phyloP scores from a whole-genome alignment of 306 rosid genomes.

The Lablab purpureus region DNA sequence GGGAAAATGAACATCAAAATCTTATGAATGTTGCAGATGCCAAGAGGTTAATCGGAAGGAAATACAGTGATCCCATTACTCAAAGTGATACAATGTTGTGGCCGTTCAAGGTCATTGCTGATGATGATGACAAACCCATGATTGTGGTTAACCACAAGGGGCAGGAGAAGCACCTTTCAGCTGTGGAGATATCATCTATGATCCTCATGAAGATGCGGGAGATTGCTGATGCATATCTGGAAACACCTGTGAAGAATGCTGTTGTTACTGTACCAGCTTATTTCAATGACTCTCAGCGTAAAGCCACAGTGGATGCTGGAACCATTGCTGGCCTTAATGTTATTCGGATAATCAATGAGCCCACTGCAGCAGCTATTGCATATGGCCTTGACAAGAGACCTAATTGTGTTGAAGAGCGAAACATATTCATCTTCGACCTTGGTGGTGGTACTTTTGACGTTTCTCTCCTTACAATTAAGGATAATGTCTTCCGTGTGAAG shows the following conservation, averaged over 20 bases:
- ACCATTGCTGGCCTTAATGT: constrained; percentile 27
- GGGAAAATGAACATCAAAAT: not conserved
- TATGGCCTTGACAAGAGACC: constrained; percentile 33
- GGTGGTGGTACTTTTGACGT: too few species aligned
- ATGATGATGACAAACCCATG: constrained; percentile 54
- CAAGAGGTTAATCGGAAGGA: constrained; percentile 54
- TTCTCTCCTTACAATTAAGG: too few species aligned
- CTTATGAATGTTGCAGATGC: constrained; percentile 15
- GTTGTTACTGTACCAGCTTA: constrained; percentile 47
- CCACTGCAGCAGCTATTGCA: constrained; percentile 41
- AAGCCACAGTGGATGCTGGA: constrained; percentile 31
- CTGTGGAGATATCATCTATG: constrained; percentile 52
- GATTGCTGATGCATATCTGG: constrained; percentile 50
- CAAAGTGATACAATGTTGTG: constrained; percentile 48
- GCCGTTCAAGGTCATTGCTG: constrained; percentile 52
- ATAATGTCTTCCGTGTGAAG: too few species aligned
- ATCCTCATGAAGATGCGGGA: constrained; percentile 55
- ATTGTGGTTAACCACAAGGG: constrained; percentile 55
- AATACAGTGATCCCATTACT: constrained; percentile 40
- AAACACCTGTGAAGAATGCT: constrained; percentile 49
- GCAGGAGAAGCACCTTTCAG: constrained; percentile 52
- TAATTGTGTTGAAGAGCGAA: constrained; percentile 13
- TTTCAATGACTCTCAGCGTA: constrained; percentile 34
- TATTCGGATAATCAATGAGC: constrained; percentile 38
- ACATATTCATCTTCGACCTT: constrained; percentile 29